Conservation (phyloP, 192 early-diverging fungal genomes). For the Linnemannia schmuckeri region DNA sequence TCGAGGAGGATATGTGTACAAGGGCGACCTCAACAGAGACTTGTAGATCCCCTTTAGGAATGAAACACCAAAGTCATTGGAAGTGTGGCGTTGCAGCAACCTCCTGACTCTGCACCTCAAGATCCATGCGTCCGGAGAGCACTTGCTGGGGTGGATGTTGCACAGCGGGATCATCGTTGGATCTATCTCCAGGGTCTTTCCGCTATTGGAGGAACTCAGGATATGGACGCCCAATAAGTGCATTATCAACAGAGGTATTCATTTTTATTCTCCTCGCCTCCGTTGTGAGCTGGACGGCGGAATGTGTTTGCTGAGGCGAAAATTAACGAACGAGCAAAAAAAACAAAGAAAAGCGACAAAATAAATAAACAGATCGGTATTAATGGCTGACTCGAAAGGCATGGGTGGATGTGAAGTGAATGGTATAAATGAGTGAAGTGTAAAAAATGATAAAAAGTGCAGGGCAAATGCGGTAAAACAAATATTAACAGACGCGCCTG, state of each 20-base stretch:
- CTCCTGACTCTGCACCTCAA: background rate
- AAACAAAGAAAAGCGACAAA: constrained; percentile 3
- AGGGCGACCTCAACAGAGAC: background rate
- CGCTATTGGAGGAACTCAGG: background rate
- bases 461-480: constrained; percentile 5
- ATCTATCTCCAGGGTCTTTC: background rate
- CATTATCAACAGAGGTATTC: background rate
- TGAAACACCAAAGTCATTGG: no score
- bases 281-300: background rate
- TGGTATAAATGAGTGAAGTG: constrained; percentile 1
- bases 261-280: background rate
- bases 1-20: background rate
- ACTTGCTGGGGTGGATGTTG: background rate
- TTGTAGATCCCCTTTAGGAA: background rate
- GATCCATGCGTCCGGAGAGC: background rate
- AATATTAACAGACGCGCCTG: background rate
- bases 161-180: background rate
- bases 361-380: constrained; percentile 12
- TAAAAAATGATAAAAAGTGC: constrained; percentile 8
- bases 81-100: background rate
- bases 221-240: background rate
- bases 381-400: constrained; percentile 8
- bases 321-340: constrained; percentile 15
- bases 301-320: background rate
- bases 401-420: constrained; percentile 4